Evolutionary conservation across 2,329 filamentous ascomycete species (phyloP), one percentile per base, ranked within the genome.

Genomic region (Bretziella fagacearum): DNA sequence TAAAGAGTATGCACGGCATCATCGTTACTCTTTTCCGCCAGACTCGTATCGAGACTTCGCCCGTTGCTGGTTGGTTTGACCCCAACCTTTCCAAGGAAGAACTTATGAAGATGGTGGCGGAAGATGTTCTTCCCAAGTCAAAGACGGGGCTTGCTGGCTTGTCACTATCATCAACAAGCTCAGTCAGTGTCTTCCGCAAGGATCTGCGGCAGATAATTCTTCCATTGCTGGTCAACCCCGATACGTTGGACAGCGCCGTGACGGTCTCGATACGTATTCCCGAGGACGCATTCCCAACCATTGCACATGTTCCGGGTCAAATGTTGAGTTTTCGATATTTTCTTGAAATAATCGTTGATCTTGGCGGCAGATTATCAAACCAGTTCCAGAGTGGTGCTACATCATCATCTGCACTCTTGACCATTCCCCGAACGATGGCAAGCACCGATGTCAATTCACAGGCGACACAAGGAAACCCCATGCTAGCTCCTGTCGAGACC

Each of bases 241-340:
- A 62, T 22, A 86, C 79, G 1, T 69, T 95, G 54, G 81, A 78
- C 17, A 78, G 86, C 1, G 80, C 81, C 39, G 76, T 96, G 35
- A 91, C 80, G 13, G 81, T 86, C 3, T 81, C 82, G 2, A 76
- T 98, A 13, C 78, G 84, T 54, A 75, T 96, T 2, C 91, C 91
- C 0, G 85, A 93, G 53, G 84, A 94, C 56, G 78, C 79, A 0
- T 96, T 96, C 55, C 89, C 91, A 0, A 94, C 87, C 2, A 96
- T 96, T 52, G 78, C 77, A 23, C 80, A 79, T 47, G 85, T 95
- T 0, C 91, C 91, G 0, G 86, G 89, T 3, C 80, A 84, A 27
- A 91, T 96, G 79, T 91, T 98, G 53, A 86, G 80, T 55, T 96
- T 98, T 66, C 84, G 81, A 54, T 96, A 98, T 58, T 84, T 87